phyloP scores from a whole-genome alignment of 257 asterid species.

The Echium plantagineum region DNA sequence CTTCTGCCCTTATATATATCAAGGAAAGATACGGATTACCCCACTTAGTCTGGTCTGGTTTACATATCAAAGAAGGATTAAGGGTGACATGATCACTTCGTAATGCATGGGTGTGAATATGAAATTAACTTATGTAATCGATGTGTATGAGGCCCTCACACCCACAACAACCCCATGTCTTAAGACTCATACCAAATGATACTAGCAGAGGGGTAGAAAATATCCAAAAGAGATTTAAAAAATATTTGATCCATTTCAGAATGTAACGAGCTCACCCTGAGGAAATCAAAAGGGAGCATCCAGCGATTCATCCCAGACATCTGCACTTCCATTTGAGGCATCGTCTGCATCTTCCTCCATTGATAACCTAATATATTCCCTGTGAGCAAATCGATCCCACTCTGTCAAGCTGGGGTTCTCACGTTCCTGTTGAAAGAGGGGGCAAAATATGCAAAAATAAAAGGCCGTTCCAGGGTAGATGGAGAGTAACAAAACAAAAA shows the following conservation, averaged over 20 bases:
- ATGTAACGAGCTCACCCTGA: slow-evolving; percentile 29
- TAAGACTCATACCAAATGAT: too few species aligned
- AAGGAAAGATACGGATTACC: too few species aligned
- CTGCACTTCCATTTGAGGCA: slow-evolving; percentile 99
- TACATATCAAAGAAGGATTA: too few species aligned
- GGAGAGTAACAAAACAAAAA: background rate
- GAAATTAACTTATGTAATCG: too few species aligned
- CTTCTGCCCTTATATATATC: too few species aligned
- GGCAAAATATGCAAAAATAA: slow-evolving; percentile 2
- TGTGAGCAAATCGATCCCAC: slow-evolving; percentile 99
- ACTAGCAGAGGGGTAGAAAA: background rate
- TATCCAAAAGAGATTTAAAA: too few species aligned
- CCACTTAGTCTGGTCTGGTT: too few species aligned
- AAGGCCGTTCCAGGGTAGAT: background rate
- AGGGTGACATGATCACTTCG: too few species aligned
- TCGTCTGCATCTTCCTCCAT: slow-evolving; percentile 99
- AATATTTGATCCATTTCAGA: too few species aligned
- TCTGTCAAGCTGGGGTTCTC: slow-evolving; percentile 97
- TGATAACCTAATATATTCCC: slow-evolving; percentile 97
- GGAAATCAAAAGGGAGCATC: slow-evolving; percentile 94
- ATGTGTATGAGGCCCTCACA: background rate
- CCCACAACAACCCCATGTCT: background rate
- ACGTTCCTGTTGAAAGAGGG: slow-evolving; percentile 64
- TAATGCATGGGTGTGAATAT: too few species aligned
- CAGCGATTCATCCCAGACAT: slow-evolving; percentile 99